Conservation (phyloP, 2,329 filamentous ascomycete genomes). For the Colletotrichum plurivorum region DNA sequence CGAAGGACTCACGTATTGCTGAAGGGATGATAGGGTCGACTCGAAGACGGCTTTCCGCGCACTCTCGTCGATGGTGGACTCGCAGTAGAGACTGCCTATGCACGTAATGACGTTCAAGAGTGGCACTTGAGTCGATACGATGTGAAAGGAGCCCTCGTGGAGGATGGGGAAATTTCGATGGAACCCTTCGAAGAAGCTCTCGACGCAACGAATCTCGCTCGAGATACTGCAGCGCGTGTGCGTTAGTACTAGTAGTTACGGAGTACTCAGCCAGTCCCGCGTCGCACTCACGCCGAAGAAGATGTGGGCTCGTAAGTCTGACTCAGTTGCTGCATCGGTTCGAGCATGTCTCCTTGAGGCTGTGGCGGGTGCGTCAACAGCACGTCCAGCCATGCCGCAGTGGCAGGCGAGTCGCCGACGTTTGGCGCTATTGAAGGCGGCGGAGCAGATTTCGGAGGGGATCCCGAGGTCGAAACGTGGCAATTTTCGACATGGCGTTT, state of each 20-base stretch:
- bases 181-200: constrained; percentile 30
- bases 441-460: constrained; percentile 15
- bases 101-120: constrained; percentile 23
- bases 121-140: constrained; percentile 28
- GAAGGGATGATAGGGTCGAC: constrained; percentile 12
- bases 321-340: constrained; percentile 8
- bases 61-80: constrained; percentile 9
- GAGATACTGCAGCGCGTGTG: neutral
- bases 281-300: constrained; percentile 3
- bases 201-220: constrained; percentile 25
- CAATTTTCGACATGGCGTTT: constrained; percentile 29
- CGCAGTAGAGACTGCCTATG: constrained; percentile 32
- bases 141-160: constrained; percentile 26
- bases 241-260: neutral
- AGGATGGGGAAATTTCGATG: constrained; percentile 21
- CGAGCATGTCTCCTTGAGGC: constrained; percentile 8
- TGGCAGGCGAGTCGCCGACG: constrained; percentile 20
- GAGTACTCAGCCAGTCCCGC: neutral
- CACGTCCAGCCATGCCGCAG: constrained; percentile 28
- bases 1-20: constrained; percentile 25
- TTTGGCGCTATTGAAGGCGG: constrained; percentile 1
- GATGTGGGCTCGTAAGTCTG: constrained; percentile 15
- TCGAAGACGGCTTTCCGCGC: constrained; percentile 26
- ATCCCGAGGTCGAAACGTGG: constrained; percentile 14
- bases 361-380: constrained; percentile 17